Evolutionary conservation across 129 eudicot species (phyloP), one percentile per base, ranked within the genome.

Genomic region (Artemisia argyi): DNA sequence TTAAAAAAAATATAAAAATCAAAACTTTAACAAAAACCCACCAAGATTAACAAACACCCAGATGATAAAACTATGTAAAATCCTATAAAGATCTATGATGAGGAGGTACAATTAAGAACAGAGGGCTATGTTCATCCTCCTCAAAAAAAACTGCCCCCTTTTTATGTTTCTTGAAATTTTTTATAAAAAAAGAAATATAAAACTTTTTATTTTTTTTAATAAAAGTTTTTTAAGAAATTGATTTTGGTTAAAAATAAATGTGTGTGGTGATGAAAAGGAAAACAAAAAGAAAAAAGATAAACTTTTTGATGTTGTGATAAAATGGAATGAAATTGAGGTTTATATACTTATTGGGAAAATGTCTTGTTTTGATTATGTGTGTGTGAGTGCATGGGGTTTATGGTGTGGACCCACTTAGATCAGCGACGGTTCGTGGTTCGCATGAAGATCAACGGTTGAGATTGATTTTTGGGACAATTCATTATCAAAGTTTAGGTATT

Each of bases 41-140:
- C 85, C 81, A 79, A 76, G 68, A 74, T 66, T 22, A 71, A 74
- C 32, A 73, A 76, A 75, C 13, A 73, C 77, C 83, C 85, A 65
- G 78, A 77, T 74, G 80, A 62, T 59, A 73, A 67, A 77, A 54
- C 75, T 70, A 44, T 24, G 12, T 9, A 32, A 32, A 61, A 61
- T 62, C 48, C 65, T 11, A 77, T 30, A 74, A 78, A 82, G 82
- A 82, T 85, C 84, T 85, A 74, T 56, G 84, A 85, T 78, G 80
- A 67, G 82, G 78, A 64, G 46, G 46, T 39, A 72, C 57, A 73
- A 12, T 39, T 58, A 69, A 83, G 83, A 83, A 83, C 83, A 59
- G 89, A 78, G 84, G 86, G 83, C 86, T 39, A 81, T 68, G 86
- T 84, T 80, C 80, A 80, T 74, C 88, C 84, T 84, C 85, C 82